Conservation (phyloP, 192 early-diverging fungal species). For the Paraglomus brasilianum region DNA sequence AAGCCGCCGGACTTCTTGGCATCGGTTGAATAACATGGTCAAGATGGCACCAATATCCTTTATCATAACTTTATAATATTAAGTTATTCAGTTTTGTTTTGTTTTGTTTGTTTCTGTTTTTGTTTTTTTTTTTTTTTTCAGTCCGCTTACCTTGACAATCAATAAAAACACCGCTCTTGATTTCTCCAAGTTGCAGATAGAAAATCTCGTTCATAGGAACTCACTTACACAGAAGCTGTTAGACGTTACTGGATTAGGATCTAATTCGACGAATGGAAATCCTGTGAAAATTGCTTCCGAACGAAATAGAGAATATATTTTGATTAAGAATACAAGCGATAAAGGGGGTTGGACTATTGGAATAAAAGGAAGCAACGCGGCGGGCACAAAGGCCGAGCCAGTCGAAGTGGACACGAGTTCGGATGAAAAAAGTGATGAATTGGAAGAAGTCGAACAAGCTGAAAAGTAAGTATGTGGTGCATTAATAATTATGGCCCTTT, state of each 20-base stretch:
- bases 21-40: slow-evolving; percentile 71
- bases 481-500: neutral
- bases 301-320: slow-evolving; percentile 74
- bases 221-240: slow-evolving; percentile 74
- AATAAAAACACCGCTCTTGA: slow-evolving; percentile 67
- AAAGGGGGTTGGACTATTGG: slow-evolving; percentile 67
- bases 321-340: slow-evolving; percentile 80
- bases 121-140: neutral
- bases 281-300: slow-evolving; percentile 78
- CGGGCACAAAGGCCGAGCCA: slow-evolving; percentile 32
- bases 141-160: neutral
- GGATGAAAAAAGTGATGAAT: slow-evolving; percentile 38
- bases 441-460: slow-evolving; percentile 33
- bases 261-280: slow-evolving; percentile 39
- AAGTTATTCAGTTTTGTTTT: too few relatives aligned
- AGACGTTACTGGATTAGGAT: slow-evolving; percentile 34
- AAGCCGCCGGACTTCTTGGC: slow-evolving; percentile 75
- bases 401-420: slow-evolving; percentile 34
- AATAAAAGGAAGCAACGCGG: slow-evolving; percentile 31
- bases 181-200: slow-evolving; percentile 90
- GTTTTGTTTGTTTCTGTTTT: too few relatives aligned
- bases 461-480: slow-evolving; percentile 14
- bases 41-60: slow-evolving; percentile 46
- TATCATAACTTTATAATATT: neutral
- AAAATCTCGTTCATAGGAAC: slow-evolving; percentile 79